Percentiles rank a stretch among this genome's conserved stretches.
phyloP scores from a whole-genome alignment of 345 rosid species.

The Citrus medica region DNA sequence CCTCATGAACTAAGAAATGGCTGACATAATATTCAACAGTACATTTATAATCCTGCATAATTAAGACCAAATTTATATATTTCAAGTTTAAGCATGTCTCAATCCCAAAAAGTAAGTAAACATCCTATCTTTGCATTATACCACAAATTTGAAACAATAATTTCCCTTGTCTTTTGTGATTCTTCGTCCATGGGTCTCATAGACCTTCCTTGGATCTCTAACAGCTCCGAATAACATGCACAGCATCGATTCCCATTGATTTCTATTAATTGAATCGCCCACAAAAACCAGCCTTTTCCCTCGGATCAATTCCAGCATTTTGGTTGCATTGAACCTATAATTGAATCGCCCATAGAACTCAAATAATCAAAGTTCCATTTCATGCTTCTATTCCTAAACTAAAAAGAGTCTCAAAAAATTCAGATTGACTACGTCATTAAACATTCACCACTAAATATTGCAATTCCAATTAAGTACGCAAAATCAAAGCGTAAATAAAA shows the following conservation, averaged over 20 bases:
- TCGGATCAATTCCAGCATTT: conserved; percentile 69
- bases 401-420: neutral
- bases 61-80: conserved; percentile 8
- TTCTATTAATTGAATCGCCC: conserved; percentile 93
- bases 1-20: conserved; percentile 86
- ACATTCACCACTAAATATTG: neutral
- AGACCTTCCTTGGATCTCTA: conserved; percentile 75
- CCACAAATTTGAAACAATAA: conserved; percentile 85
- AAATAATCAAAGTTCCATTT: neutral
- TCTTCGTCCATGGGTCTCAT: conserved; percentile 74
- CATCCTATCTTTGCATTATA: conserved; percentile 15
- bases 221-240: conserved; percentile 74
- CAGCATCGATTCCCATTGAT: conserved; percentile 97
- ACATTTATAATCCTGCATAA: conserved; percentile 76
- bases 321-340: conserved; percentile 77
- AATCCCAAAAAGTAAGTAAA: neutral
- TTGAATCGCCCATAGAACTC: neutral
- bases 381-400: neutral
- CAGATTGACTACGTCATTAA: neutral
- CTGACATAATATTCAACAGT: conserved; percentile 81
- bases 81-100: neutral
- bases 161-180: conserved; percentile 85
- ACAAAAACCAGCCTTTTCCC: conserved; percentile 93
- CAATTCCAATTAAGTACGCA: neutral
- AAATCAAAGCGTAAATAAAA: neutral